phyloP scores from a whole-genome alignment of 352 stramenopile species.

The Phytophthora kernoviae region DNA sequence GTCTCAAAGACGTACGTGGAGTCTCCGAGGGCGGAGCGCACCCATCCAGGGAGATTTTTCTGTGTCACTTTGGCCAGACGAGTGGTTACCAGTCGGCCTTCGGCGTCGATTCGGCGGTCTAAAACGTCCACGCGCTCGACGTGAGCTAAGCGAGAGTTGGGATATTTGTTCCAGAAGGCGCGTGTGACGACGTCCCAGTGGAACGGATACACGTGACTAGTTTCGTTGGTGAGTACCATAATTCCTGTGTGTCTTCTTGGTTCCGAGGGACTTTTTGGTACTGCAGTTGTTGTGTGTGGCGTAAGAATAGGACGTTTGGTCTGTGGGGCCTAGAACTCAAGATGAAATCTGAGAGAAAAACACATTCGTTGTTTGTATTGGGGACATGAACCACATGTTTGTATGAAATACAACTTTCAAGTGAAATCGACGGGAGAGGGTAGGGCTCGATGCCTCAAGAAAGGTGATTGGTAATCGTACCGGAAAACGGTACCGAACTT shows the following conservation, averaged over 20 bases:
- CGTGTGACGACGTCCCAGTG: slow-evolving; percentile 84
- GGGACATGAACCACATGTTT: no score
- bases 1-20: slow-evolving; percentile 86
- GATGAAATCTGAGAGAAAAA: no score
- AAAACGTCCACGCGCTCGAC: slow-evolving; percentile 87
- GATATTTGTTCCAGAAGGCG: slow-evolving; percentile 92
- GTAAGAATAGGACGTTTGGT: neutral
- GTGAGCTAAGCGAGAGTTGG: slow-evolving; percentile 75
- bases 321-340: neutral
- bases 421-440: neutral
- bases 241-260: neutral
- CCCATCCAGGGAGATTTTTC: slow-evolving; percentile 76
- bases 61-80: slow-evolving; percentile 81
- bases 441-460: neutral
- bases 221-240: slow-evolving; percentile 84
- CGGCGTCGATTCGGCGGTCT: slow-evolving; percentile 67
- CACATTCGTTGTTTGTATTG: no score
- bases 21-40: slow-evolving; percentile 62
- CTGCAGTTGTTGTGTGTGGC: no score
- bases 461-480: neutral
- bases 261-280: slow-evolving; percentile 8
- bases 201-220: slow-evolving; percentile 80
- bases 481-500: neutral
- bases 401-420: no score
- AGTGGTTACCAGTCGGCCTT: slow-evolving; percentile 68